These are phyloP conservation scores for Cryptosporidium viatorum DNA, from an alignment of 169 alveolate species.

Conservation along the genomic window DNA sequence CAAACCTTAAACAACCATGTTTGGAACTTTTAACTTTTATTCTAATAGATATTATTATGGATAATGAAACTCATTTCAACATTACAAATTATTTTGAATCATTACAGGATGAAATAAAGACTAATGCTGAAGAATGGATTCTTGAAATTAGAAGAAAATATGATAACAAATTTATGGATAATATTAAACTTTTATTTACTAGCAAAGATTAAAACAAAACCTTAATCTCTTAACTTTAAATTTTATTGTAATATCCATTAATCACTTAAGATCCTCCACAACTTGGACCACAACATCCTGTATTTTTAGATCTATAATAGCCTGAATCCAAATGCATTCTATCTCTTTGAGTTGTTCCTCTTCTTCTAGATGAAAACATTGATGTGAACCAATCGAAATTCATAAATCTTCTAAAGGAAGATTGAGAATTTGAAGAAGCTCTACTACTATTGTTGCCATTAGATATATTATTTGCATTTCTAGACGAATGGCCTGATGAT, in stretches of 20 bases:
- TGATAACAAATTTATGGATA: conserved; percentile 24
- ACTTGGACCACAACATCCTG: conserved; percentile 62
- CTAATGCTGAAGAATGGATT: conserved; percentile 33
- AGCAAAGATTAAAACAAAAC: conserved; percentile 11
- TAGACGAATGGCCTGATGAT: neutral
- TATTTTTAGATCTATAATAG: conserved; percentile 63
- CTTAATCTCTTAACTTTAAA: neutral
- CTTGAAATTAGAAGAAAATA: neutral
- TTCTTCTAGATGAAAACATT: conserved; percentile 66
- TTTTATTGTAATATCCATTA: neutral
- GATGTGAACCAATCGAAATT: conserved; percentile 72
- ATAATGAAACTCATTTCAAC: conserved; percentile 3
- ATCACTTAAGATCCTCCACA: conserved; percentile 18
- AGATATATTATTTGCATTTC: neutral
- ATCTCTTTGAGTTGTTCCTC: conserved; percentile 37
- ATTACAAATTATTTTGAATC: neutral
- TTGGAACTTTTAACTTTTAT: conserved; percentile 39
- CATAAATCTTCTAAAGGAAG: conserved; percentile 47
- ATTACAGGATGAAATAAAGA: conserved; percentile 23
- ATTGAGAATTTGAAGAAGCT: neutral
- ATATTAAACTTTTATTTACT: conserved; percentile 47
- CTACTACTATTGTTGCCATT: neutral
- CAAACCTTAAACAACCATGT: conserved; percentile 29
- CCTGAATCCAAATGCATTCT: conserved; percentile 55
- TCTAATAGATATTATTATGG: conserved; percentile 19